Base-by-base conservation (phyloP, 441 rosid species). In the Geranium incanum region DNA sequence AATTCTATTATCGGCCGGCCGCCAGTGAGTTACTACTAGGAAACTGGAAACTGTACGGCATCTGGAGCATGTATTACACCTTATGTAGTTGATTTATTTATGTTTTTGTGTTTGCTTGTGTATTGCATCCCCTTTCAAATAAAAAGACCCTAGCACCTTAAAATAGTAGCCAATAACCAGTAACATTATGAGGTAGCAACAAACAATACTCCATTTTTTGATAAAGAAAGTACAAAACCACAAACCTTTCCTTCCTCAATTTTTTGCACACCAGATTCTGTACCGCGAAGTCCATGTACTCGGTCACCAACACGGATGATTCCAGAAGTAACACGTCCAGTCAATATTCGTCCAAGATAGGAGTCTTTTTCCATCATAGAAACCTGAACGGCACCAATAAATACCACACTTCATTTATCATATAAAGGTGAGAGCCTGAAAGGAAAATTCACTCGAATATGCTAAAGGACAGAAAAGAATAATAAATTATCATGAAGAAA, bases 171-270 rank as follows among this genome's bases (percentile, higher is more conserved):
- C 65, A 19, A 19, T 8, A 60, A 60, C 23, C 28, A 57, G 7
- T 18, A 57, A 57, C 64, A 57, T 7, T 18, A 57, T n/a, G 63
- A 57, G 7, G 28, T 18, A 18, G 33, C 33, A 28, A 28, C 28
- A 6, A 57, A 57, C 21, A 15, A 57, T 60, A 60, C 11, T 60
- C 23, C 65, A 60, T 18, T 6, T 43, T 43, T 43, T 8, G 50
- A 43, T 7, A 7, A 43, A 60, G 75, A 63, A 39, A 45, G 57
- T 5, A 28, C 5, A 39, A 36, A 68, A 55, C 68, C 28, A 78
- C 85, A n/a, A 76, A 90, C 99, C 97, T 92, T 94, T 81, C 96
- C 97, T 82, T 94, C 97, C 85, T 94, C 97, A 80, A 94, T 79
- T 79, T 92, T 92, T 84, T 84, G 86, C 59, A 87, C 81, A 67